A percentile compares a stretch with the other conserved stretches of the same genome.
These are phyloP conservation scores for Yarrowia porcina DNA, from an alignment of 805 yeast species.

Conservation along the genomic window DNA sequence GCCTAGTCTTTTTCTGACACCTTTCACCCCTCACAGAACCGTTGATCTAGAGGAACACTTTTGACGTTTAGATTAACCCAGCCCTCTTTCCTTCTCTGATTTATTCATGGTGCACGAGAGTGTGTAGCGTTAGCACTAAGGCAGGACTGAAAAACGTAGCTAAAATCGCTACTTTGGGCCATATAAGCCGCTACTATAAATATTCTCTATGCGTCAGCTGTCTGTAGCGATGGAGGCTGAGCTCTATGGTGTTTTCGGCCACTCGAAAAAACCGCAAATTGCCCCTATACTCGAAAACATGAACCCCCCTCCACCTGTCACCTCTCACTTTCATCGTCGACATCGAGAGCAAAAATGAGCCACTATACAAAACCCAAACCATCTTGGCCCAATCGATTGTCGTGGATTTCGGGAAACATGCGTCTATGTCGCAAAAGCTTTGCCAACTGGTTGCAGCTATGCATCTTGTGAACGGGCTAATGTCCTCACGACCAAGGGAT, in stretches of 20 bases:
- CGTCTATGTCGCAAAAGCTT: not conserved
- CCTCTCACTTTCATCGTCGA: conserved; percentile 5
- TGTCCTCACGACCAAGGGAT: not conserved
- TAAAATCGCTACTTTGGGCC: not conserved
- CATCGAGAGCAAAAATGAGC: conserved; percentile 14
- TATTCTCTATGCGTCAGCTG: not conserved
- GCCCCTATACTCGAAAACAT: not conserved
- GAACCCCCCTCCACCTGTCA: not conserved
- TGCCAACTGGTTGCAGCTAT: conserved; percentile 7
- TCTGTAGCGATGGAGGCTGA: not conserved
- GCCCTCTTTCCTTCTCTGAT: not conserved
- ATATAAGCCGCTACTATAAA: not conserved
- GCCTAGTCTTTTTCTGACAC: not conserved
- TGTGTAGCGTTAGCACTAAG: not conserved
- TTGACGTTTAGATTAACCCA: conserved; percentile 4
- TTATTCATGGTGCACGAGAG: not conserved
- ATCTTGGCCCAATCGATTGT: not conserved
- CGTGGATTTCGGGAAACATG: not conserved
- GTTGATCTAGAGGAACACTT: not conserved
- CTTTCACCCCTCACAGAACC: not conserved
- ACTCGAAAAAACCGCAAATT: no score
- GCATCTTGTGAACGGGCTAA: not conserved
- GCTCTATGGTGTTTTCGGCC: not conserved
- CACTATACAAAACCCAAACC: not conserved
- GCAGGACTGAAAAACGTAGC: conserved; percentile 5